A percentile compares a stretch with the other conserved stretches of the same genome.
phyloP scores from a whole-genome alignment of 1,139 yeast species.

The Hansenula lynferdii region DNA sequence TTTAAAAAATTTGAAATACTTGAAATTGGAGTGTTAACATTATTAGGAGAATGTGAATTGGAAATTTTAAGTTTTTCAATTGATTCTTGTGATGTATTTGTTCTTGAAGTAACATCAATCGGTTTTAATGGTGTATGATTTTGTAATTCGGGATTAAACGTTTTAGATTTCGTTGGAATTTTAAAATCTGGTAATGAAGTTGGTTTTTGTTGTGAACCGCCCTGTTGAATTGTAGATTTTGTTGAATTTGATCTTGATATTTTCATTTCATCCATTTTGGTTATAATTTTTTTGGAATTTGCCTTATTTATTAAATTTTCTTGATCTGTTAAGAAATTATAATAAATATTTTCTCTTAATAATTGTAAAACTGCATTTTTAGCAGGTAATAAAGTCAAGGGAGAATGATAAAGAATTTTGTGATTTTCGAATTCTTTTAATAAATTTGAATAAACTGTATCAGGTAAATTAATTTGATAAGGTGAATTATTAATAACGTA shows the following conservation, averaged over 20 bases:
- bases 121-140: neutral
- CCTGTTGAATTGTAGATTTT: neutral
- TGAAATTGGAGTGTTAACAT: constrained; percentile 5
- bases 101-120: neutral
- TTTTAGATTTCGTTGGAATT: neutral
- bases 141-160: too few species aligned
- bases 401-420: constrained; percentile 32
- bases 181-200: neutral
- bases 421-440: constrained; percentile 25
- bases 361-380: constrained; percentile 39
- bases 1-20: constrained; percentile 11
- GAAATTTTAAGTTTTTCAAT: too few species aligned
- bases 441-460: constrained; percentile 30
- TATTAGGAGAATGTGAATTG: too few species aligned
- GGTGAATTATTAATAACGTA: constrained; percentile 33
- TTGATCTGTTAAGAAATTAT: constrained; percentile 19
- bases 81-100: neutral
- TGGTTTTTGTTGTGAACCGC: too few species aligned
- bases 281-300: neutral
- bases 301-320: constrained; percentile 10
- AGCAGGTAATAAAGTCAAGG: constrained; percentile 35
- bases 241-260: constrained; percentile 1
- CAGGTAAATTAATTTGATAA: constrained; percentile 41
- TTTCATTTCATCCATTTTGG: constrained; percentile 1
- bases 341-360: constrained; percentile 42